A percentile compares a stretch with the other conserved stretches of the same genome.
phyloP scores from a whole-genome alignment of 306 rosid genomes.

The Inga laurina region DNA sequence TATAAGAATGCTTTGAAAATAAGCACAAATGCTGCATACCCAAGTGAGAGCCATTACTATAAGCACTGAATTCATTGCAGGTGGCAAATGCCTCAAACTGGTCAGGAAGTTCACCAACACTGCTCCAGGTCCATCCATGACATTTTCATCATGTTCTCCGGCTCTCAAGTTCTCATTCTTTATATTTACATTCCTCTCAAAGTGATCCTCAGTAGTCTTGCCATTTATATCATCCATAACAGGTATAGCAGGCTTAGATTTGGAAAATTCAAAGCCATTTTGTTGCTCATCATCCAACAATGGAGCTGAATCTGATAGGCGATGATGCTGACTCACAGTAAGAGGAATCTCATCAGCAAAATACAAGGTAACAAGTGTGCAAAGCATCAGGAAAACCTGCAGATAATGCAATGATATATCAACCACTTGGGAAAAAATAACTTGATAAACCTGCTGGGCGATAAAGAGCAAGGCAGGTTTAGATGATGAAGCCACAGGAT shows the following conservation, averaged over 20 bases:
- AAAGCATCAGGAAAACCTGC: slow-evolving; percentile 85
- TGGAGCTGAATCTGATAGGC: slow-evolving; percentile 78
- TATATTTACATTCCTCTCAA: slow-evolving; percentile 42
- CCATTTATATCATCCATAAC: slow-evolving; percentile 12
- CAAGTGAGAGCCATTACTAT: slow-evolving; percentile 97
- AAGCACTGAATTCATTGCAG: slow-evolving; percentile 96
- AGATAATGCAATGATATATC: slow-evolving; percentile 30
- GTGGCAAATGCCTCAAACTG: slow-evolving; percentile 96
- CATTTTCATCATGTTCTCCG: slow-evolving; percentile 51
- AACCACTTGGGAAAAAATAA: slow-evolving; percentile 6
- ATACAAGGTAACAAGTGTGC: slow-evolving; percentile 82
- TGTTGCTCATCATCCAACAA: slow-evolving; percentile 69
- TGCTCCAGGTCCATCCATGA: slow-evolving; percentile 88
- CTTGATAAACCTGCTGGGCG: slow-evolving; percentile 15
- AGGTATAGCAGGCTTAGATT: slow-evolving; percentile 3
- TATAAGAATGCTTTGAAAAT: slow-evolving; percentile 29
- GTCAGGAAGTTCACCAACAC: slow-evolving; percentile 89
- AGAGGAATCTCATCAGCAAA: slow-evolving; percentile 96
- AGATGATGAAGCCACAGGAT: neutral
- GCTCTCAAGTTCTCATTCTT: slow-evolving; percentile 44
- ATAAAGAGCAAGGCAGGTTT: slow-evolving; percentile 5
- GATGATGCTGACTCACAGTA: slow-evolving; percentile 49
- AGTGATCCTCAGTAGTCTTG: slow-evolving; percentile 35
- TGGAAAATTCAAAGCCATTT: slow-evolving; percentile 14
- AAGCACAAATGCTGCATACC: slow-evolving; percentile 53